Percentiles rank a stretch among this genome's conserved stretches.
Evolutionary conservation across 352 stramenopile genomes (phyloP).

Genomic region (Globisporangium viniferum): DNA sequence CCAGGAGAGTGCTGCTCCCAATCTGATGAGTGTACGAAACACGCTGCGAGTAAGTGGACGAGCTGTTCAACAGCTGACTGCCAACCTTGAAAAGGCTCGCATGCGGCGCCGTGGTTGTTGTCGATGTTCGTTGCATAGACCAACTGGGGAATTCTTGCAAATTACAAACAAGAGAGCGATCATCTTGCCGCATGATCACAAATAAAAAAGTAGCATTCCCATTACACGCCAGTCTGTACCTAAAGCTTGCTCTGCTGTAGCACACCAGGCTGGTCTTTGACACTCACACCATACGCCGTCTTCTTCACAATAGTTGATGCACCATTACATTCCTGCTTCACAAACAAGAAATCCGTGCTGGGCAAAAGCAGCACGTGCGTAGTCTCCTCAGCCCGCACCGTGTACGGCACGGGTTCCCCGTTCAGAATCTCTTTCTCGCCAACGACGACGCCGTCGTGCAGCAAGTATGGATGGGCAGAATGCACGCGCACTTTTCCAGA

Average conservation of each 20-base stretch:
- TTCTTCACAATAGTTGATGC: neutral
- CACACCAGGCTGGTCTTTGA: neutral
- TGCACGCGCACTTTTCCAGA: conserved; percentile 60
- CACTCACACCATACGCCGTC: conserved; percentile 1
- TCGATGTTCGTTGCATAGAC: too few species aligned
- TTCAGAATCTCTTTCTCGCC: conserved; percentile 64
- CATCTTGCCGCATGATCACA: neutral
- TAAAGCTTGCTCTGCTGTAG: conserved; percentile 12
- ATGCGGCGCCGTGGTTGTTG: neutral
- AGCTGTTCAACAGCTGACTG: neutral
- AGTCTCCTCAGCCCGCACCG: conserved; percentile 38
- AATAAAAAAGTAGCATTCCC: neutral
- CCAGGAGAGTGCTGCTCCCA: too few species aligned
- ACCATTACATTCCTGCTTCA: conserved; percentile 33
- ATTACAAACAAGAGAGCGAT: neutral
- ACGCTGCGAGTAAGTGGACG: neutral
- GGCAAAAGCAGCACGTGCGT: conserved; percentile 70
- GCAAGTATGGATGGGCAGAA: conserved; percentile 58
- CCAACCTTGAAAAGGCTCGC: neutral
- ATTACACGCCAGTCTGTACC: neutral
- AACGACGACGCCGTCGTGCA: conserved; percentile 54
- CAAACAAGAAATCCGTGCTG: conserved; percentile 51
- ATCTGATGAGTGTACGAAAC: too few species aligned
- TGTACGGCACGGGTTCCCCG: conserved; percentile 75
- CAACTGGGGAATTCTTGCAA: too few species aligned